Conservation (phyloP, 2,329 filamentous ascomycete genomes). For the Emergomyces orientalis region DNA sequence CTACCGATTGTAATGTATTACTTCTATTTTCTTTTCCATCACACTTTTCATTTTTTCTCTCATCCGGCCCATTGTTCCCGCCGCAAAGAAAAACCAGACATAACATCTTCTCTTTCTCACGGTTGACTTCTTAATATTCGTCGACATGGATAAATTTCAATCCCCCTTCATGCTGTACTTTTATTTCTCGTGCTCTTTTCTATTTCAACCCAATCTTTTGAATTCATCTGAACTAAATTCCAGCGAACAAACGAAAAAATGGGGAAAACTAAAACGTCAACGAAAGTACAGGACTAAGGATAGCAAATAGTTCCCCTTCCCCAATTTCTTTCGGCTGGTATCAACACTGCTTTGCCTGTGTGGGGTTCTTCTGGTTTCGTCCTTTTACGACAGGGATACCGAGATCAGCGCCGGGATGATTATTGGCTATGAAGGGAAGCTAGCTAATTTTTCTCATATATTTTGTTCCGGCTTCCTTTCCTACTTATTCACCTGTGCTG, state of each 20-base stretch:
- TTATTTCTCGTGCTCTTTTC: neutral
- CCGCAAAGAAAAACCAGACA: neutral
- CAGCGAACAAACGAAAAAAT: neutral
- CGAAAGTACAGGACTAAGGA: neutral
- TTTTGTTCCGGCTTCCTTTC: neutral
- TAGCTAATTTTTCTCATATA: neutral
- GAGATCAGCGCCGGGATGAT: no score
- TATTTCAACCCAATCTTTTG: neutral
- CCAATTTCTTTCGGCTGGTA: neutral
- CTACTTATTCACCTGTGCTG: neutral
- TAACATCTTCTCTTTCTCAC: neutral
- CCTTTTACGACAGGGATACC: no score
- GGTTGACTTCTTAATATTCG: neutral
- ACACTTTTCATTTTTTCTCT: neutral
- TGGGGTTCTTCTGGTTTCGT: no score
- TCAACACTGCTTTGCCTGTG: no score
- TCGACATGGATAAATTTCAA: neutral
- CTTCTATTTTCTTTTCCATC: neutral
- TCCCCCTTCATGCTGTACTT: neutral
- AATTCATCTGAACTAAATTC: neutral
- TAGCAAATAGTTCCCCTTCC: no score
- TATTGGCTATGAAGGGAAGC: no score
- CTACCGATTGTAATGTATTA: slow-evolving; percentile 5
- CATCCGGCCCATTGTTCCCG: neutral
- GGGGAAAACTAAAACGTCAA: neutral